phyloP scores from a whole-genome alignment of 2,329 filamentous ascomycete genomes.

The Trichoderma brevicompactum region DNA sequence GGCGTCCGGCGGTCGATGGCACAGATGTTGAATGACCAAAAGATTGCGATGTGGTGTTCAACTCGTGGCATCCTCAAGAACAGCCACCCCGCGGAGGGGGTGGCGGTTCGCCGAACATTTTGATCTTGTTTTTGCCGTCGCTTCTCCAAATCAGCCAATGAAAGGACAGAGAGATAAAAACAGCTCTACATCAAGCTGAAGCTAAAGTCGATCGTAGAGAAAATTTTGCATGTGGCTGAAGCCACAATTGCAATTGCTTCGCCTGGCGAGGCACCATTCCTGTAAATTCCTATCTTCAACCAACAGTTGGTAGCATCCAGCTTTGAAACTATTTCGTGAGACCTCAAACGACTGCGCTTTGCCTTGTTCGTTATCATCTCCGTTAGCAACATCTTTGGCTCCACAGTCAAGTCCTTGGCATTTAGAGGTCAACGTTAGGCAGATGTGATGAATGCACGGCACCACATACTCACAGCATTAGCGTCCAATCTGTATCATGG shows the following conservation, averaged over 20 bases:
- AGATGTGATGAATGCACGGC: slow-evolving; percentile 20
- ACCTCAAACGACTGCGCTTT: slow-evolving; percentile 13
- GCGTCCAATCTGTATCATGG: neutral
- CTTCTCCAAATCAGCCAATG: neutral
- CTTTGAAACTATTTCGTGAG: neutral
- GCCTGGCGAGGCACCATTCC: no score
- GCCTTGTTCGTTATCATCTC: slow-evolving; percentile 18
- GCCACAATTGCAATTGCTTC: neutral
- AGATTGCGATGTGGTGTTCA: neutral
- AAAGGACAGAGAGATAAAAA: neutral
- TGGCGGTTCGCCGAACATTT: slow-evolving; percentile 17
- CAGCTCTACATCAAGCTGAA: neutral
- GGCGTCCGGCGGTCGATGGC: neutral
- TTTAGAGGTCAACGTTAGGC: slow-evolving; percentile 6
- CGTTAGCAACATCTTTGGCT: slow-evolving; percentile 2
- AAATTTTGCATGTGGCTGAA: slow-evolving; percentile 8
- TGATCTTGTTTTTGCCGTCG: neutral
- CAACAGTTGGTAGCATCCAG: neutral
- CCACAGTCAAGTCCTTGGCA: slow-evolving; percentile 15
- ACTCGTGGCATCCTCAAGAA: neutral
- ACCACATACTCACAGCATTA: neutral
- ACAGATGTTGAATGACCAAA: neutral
- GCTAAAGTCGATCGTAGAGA: neutral
- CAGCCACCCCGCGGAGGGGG: neutral
- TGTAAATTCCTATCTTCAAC: neutral